Evolutionary conservation across 352 stramenopile species (phyloP).

Genomic region (Globisporangium barbulae): DNA sequence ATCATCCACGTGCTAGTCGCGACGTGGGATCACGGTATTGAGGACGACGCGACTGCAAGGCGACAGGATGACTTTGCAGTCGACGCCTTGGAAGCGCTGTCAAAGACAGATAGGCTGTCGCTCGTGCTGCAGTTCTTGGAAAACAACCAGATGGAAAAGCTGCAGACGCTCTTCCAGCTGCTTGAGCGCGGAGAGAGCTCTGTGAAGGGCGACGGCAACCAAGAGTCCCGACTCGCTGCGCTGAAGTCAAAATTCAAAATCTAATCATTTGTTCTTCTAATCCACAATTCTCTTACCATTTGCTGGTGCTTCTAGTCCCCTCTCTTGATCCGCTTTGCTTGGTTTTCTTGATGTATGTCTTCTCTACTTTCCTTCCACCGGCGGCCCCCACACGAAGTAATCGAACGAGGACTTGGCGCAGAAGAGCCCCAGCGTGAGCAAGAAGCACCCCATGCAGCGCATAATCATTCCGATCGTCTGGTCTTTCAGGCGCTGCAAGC

Average conservation of each 20-base stretch:
- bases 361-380: constrained; percentile 31
- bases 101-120: constrained; percentile 44
- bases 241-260: constrained; percentile 17
- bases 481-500: constrained; percentile 70
- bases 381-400: constrained; percentile 61
- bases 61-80: constrained; percentile 32
- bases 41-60: constrained; percentile 4
- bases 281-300: constrained; percentile 12
- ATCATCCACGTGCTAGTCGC: constrained; percentile 50
- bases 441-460: constrained; percentile 78
- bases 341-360: constrained; percentile 8
- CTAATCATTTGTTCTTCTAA: constrained; percentile 13
- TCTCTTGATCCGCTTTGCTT: background rate
- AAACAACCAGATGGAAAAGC: constrained; percentile 52
- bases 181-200: background rate
- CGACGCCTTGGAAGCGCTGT: constrained; percentile 37
- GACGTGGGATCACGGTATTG: constrained; percentile 21
- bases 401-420: constrained; percentile 86
- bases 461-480: constrained; percentile 83
- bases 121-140: constrained; percentile 73
- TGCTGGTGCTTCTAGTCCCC: constrained; percentile 1
- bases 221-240: background rate
- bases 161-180: constrained; percentile 32
- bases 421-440: constrained; percentile 71
- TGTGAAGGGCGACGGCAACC: background rate